phyloP scores from a whole-genome alignment of 2,329 filamentous ascomycete genomes.

The Fusarium pseudonygamai region DNA sequence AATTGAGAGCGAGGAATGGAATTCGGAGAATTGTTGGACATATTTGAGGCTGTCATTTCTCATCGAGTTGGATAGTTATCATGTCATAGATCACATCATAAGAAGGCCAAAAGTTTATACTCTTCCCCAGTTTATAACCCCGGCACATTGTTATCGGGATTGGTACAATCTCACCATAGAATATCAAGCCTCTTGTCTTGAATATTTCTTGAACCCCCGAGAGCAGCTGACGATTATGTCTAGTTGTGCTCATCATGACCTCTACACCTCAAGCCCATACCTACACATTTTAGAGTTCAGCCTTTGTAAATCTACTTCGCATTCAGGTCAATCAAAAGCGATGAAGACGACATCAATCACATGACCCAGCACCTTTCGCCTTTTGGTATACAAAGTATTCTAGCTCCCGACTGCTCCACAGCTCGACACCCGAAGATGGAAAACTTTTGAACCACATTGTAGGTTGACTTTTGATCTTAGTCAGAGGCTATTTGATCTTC shows the following conservation, averaged over 20 bases:
- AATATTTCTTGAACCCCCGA: neutral
- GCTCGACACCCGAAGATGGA: constrained; percentile 35
- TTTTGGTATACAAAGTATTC: constrained; percentile 1
- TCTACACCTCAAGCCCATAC: neutral
- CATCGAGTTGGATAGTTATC: neutral
- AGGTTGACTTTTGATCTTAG: constrained; percentile 27
- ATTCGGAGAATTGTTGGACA: neutral
- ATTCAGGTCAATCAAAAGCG: constrained; percentile 4
- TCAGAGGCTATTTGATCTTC: constrained; percentile 14
- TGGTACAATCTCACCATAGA: neutral
- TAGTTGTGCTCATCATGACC: constrained; percentile 22
- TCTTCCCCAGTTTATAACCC: neutral
- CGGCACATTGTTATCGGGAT: neutral
- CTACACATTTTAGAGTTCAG: constrained; percentile 21
- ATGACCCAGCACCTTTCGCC: constrained; percentile 25
- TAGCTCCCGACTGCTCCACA: constrained; percentile 36
- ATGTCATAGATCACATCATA: neutral
- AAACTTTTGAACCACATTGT: constrained; percentile 40
- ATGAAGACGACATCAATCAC: constrained; percentile 29
- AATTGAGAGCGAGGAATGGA: neutral
- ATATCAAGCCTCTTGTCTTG: neutral
- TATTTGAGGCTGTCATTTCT: neutral
- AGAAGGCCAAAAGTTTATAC: neutral
- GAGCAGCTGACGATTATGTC: neutral
- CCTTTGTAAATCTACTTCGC: constrained; percentile 6